Conservation (phyloP, 2,329 filamentous ascomycete species). For the Albophoma yamanashiensis region DNA sequence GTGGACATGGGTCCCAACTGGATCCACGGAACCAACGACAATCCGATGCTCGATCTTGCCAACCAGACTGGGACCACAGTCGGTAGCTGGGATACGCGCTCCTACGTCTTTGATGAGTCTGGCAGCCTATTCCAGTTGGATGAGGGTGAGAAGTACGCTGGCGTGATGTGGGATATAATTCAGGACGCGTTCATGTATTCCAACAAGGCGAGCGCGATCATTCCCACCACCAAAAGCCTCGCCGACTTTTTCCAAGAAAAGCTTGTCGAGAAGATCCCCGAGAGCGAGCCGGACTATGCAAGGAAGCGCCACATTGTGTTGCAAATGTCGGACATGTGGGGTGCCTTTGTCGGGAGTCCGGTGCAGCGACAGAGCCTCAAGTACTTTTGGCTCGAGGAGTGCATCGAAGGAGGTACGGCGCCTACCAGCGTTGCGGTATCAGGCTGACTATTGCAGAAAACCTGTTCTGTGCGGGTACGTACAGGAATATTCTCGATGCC, state of each 20-base stretch:
- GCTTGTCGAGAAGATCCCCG: constrained; percentile 33
- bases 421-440: neutral
- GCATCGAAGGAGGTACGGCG: constrained; percentile 54
- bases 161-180: constrained; percentile 57
- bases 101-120: constrained; percentile 44
- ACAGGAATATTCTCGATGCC: constrained; percentile 44
- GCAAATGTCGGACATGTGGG: constrained; percentile 55
- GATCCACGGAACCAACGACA: constrained; percentile 65
- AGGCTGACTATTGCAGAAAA: constrained; percentile 33
- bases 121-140: constrained; percentile 37
- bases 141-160: constrained; percentile 35
- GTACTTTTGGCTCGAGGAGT: constrained; percentile 71
- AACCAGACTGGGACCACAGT: constrained; percentile 44
- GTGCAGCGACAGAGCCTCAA: constrained; percentile 57
- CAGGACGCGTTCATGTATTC: constrained; percentile 57
- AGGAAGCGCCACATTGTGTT: constrained; percentile 32
- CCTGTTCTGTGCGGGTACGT: constrained; percentile 49
- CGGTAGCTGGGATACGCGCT: constrained; percentile 37
- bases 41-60: constrained; percentile 59
- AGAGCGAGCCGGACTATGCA: constrained; percentile 28
- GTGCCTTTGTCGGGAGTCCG: constrained; percentile 58
- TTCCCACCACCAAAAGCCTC: constrained; percentile 35
- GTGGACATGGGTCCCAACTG: constrained; percentile 65
- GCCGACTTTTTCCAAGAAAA: constrained; percentile 41
- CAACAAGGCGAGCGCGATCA: constrained; percentile 41